Evolutionary conservation across 1,284 basidiomycete genomes (phyloP), one percentile per base, ranked within the genome.

Genomic region (Leccinum fallax): DNA sequence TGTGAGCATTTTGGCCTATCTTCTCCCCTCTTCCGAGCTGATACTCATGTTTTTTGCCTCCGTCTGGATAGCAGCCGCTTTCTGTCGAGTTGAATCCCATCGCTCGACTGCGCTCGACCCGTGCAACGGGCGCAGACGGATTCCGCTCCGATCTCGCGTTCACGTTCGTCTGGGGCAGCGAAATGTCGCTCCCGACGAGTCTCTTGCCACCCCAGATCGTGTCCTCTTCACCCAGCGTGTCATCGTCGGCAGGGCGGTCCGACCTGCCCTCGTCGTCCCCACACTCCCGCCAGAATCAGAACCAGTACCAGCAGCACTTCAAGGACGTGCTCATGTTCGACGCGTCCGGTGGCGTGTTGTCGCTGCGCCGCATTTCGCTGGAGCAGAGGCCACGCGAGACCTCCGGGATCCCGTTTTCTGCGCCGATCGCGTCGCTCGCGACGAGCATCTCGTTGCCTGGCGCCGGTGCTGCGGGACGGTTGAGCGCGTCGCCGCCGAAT

Each of bases 241-340:
- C 75, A 63, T 58, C 75, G 8, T 52, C 49, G 16, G 49, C 9
- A 63, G 46, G 71, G 68, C 66, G 73, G 30, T 68, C 77, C 0
- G 78, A 80, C 58, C 72, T 77, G 3, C 69, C 75, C 0, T 79
- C 80, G 4, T 73, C 80, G 4, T 73, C 76, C 2, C 71, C 76
- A 59, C 74, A 70, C 0, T 61, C 69, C 34, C 76, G 70, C 36
- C 71, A 24, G 69, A 26, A 74, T 15, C 48, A 51, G 13, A 13
- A 78, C 5, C 75, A 76, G 32, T 84, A 85, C 63, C 48, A 78
- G 5, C 75, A 76, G 32, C 84, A 85, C 63, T 83, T 80, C 66
- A 87, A 88, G 69, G 87, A 90, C 65, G 65, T 89, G 0, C 79
- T 90, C 21, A 71, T 90, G 2, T 90, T 91, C 65, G 86, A 90